Evolutionary conservation across 1,139 yeast genomes (phyloP), one percentile per base, ranked within the genome.

Genomic region (Maudiozyma humilis): DNA sequence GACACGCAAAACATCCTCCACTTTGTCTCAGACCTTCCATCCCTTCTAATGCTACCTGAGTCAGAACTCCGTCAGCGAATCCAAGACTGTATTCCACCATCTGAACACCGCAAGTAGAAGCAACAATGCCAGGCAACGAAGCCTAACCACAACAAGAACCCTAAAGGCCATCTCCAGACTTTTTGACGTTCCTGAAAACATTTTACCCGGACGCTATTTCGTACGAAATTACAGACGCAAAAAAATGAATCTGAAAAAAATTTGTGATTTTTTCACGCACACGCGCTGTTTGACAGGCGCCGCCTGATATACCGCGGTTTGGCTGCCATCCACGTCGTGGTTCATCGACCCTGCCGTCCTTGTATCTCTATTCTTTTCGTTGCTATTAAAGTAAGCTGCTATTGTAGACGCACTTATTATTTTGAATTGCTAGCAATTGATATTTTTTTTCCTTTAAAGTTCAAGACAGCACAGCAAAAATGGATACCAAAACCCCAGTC

Each of bases 401-500:
- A n/a, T n/a, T n/a, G n/a, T n/a, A n/a, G n/a, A n/a, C n/a, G n/a
- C n/a, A n/a, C n/a, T n/a, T n/a, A n/a, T n/a, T n/a, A n/a, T n/a
- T n/a, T n/a, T n/a, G n/a, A n/a, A n/a, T n/a, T n/a, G n/a, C n/a
- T n/a, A n/a, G n/a, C n/a, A n/a, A n/a, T n/a, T n/a, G n/a, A n/a
- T n/a, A n/a, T n/a, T n/a, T n/a, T n/a, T n/a, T n/a, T n/a, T n/a
- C n/a, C n/a, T n/a, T n/a, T n/a, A n/a, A 25, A 32, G 8, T 15
- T 20, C 20, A 39, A 16, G 31, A 23, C 38, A 43, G 40, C 42
- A 38, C 31, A 42, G 43, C 44, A 47, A 53, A 54, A 47, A 60
- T 62, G 89, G 91, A 82, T 73, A 74, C 87, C 69, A 83, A 83
- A 75, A 82, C 89, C 74, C 96, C 95, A 73, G 96, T 89, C 69